Evolutionary conservation across 1,284 basidiomycete species (phyloP).

Genomic region (Rhodotorula sp.): DNA sequence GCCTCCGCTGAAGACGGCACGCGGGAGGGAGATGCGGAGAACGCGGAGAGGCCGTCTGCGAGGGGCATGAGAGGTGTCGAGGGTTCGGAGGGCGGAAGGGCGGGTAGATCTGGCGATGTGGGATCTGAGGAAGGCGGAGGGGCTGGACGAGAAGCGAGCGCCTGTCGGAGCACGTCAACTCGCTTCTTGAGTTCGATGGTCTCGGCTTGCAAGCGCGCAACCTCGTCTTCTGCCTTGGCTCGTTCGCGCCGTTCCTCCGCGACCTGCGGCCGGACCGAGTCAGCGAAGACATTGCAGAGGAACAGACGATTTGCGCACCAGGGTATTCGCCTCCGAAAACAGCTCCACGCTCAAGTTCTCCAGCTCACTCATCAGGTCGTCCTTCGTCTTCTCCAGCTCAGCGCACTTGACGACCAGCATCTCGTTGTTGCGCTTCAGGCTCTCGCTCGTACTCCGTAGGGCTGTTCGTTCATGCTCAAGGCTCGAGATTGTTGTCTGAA

Average conservation of each 20-base stretch:
- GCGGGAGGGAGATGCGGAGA: background rate
- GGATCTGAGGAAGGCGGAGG: background rate
- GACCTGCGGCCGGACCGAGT: too few relatives aligned
- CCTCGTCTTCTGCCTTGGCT: slow-evolving; percentile 34
- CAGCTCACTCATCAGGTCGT: slow-evolving; percentile 43
- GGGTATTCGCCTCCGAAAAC: slow-evolving; percentile 45
- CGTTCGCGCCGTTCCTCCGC: slow-evolving; percentile 38
- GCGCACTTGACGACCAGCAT: slow-evolving; percentile 35
- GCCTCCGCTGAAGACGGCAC: background rate
- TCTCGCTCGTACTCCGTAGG: slow-evolving; percentile 15
- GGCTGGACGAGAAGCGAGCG: background rate
- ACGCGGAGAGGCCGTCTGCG: background rate
- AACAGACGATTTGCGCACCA: too few relatives aligned
- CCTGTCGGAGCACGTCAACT: slow-evolving; percentile 6
- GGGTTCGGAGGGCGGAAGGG: slow-evolving; percentile 3
- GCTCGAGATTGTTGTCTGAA: slow-evolving; percentile 22
- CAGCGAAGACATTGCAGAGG: too few relatives aligned
- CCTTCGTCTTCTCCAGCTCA: slow-evolving; percentile 40
- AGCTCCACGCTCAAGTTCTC: slow-evolving; percentile 44
- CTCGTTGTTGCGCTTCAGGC: slow-evolving; percentile 23
- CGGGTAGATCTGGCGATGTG: slow-evolving; percentile 15
- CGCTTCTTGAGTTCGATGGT: slow-evolving; percentile 15
- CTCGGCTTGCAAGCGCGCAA: slow-evolving; percentile 21
- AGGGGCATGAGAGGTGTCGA: background rate
- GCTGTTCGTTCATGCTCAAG: slow-evolving; percentile 22